Percentiles rank a stretch among this genome's conserved stretches.
Conservation (phyloP, 73 alveolate genomes). For the Urostyla sp. region DNA sequence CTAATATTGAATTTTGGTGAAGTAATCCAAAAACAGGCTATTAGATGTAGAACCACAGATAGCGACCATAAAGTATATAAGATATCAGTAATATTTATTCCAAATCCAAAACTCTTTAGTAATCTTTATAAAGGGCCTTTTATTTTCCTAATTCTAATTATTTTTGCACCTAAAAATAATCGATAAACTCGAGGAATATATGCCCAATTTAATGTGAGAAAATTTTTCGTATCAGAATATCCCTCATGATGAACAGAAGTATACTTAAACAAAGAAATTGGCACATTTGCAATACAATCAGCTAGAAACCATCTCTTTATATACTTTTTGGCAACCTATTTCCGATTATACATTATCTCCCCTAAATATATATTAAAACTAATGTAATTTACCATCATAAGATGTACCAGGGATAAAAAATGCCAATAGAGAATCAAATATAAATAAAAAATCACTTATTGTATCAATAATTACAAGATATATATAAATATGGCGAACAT, state of each 20-base stretch:
- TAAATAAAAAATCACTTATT: constrained; percentile 23
- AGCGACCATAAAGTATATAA: constrained; percentile 13
- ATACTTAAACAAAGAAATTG: constrained; percentile 14
- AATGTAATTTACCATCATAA: constrained; percentile 20
- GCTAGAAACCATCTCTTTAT: constrained; percentile 53
- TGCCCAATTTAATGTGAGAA: constrained; percentile 23
- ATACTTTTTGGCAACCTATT: constrained; percentile 28
- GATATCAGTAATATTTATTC: constrained; percentile 27
- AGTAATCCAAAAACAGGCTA: constrained; percentile 72
- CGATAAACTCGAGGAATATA: constrained; percentile 62
- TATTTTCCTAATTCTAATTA: constrained; percentile 38
- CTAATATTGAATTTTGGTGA: constrained; percentile 31
- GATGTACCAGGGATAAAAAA: constrained; percentile 53
- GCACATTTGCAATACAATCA: constrained; percentile 56
- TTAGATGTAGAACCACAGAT: constrained; percentile 47
- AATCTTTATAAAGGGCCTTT: background rate
- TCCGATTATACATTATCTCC: constrained; percentile 28
- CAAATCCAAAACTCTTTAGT: constrained; percentile 6
- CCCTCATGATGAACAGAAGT: background rate
- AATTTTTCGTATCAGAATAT: constrained; percentile 3
- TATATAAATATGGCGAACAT: background rate
- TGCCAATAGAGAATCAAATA: constrained; percentile 23
- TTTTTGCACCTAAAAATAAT: constrained; percentile 3
- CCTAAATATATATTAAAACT: constrained; percentile 11
- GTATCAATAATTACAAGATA: constrained; percentile 7